Base-by-base conservation (phyloP, 169 alveolate species). In the Toxoplasma gondii region DNA sequence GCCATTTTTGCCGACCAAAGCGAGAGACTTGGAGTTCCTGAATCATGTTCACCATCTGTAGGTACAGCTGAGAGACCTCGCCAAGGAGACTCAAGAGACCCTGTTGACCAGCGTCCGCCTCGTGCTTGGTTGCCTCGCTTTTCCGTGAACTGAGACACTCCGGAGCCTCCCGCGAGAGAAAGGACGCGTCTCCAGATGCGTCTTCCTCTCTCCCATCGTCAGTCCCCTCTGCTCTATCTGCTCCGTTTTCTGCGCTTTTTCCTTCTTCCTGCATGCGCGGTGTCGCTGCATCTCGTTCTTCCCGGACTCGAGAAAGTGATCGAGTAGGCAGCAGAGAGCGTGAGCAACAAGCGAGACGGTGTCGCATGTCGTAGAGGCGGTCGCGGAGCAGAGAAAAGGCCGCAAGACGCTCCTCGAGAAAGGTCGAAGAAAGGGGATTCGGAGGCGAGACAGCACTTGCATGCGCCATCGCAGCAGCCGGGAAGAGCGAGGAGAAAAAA, bases 281-380 rank as follows among this genome's bases (percentile, higher is more conserved):
- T n/a, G n/a, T 53, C 27, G 67, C 9, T 31, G n/a, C 74, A 31
- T 64, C 74, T 64, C 22, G 34, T 16, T 27, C 74, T 64, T 4
- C 34, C 29, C n/a, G 74, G 74, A 31, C 29, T 64, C 22, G 58
- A 49, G 58, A 49, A 12, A 4, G 58, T 4, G 34, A 7, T 69
- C 82, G n/a, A 7, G 82, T 7, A 17, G 86, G 86, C 39, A 19
- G 22, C 49, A 19, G 29, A 4, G n/a, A 9, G 31, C 86, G 86
- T 27, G 86, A n/a, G 45, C 86, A 78, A 27, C 86, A 36, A 16
- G 86, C 90, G 17, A 82, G 90, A 4, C 90, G 90, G 39, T 17
- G 67, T 0, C 41, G 90, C 67, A 38, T 16, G 34, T 82, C 67
- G 19, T 43, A 43, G 41, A 41, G 90, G 44, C 41, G 90, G 54